Evolutionary conservation across 495 filamentous ascomycete species (phyloP), one percentile per base, ranked within the genome.

Genomic region (Glonium stellatum): DNA sequence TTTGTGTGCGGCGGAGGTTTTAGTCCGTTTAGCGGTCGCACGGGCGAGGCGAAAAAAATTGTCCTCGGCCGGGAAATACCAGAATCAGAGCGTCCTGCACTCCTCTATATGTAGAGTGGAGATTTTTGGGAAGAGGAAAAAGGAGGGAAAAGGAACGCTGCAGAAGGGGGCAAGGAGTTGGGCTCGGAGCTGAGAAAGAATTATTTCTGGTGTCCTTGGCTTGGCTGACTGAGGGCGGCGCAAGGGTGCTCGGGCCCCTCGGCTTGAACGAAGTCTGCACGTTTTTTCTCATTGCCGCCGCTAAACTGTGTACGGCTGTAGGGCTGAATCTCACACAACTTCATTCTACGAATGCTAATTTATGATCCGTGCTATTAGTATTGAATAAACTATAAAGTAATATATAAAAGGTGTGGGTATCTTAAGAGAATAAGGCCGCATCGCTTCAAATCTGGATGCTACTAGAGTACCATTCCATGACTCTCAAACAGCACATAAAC

Each of bases 61-160:
- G 22, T 15, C 22, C 23, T 11, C 11, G 11, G n/a, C 47, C 11
- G 21, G 23, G 12, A 12, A 50, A 50, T 19, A 1, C 47, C 47
- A n/a, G 47, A 50, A 15, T 27, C 48, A 51, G 48, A 51, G 48
- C 48, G 19, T 15, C 48, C 48, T 51, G 48, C 48, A 51, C 48
- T 51, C 48, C 31, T 18, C 18, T 25, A 15, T 23, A 31, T 15
- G 48, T 27, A 51, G 48, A 51, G 48, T 51, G 48, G 48, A 27
- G 48, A 51, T 25, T 51, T 51, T 25, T 25, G 48, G 48, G 47
- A 50, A 50, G 23, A 27, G 25, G 23, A 22, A 15, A 27, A 31
- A 51, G 19, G 18, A 23, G 25, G 6, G 48, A 31, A 12, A 21
- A 23, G 21, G 22, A 25, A 51, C 19, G 48, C 13, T 44, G 39